Base-by-base conservation (phyloP, 768 basidiomycete genomes). In the Boletus vinaceobasis region DNA sequence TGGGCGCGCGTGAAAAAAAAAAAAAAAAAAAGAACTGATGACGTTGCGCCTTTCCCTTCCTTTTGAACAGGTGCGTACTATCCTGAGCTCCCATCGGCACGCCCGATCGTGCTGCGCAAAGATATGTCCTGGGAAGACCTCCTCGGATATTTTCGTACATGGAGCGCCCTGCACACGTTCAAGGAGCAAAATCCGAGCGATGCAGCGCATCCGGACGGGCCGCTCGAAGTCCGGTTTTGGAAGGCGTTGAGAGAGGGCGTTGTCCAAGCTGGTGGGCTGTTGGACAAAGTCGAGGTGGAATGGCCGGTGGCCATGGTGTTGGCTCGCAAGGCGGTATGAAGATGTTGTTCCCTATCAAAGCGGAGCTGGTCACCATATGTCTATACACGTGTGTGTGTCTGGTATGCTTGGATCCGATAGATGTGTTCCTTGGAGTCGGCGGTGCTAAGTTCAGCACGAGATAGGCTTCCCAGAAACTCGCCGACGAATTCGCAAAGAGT, bases 101-200 rank as follows among this genome's bases (percentile, higher is more conserved):
- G 60, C 53, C 36, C 68, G 54, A 74, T 85, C 47, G 74, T 87
- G 55, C 72, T 93, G 72, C 75, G 70, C 21, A 82, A 81, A 60
- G 72, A 65, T 37, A 81, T 86, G 77, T 78, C 80, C 0, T 88
- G 86, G 87, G 75, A 78, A 13, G 82, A 82, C 52, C 70, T 93
- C 0, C 75, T 87, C 6, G 79, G 74, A 2, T 93, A 91, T 65
- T 73, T 93, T 19, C 75, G 81, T 44, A 90, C 89, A 0, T 86
- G 80, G 75, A 89, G 86, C 60, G 73, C 88, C 2, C 70, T 90
- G 46, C 83, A 87, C 56, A 82, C 80, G 13, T 92, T 80, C 67
- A 80, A 83, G 56, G 85, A 87, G 58, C 63, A 63, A 11, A 77
- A 83, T 63, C 87, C 88, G 0, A 75, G 80, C 31, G 87, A 91